Evolutionary conservation across 805 yeast genomes (phyloP).

Genomic region (Candida saitoana): DNA sequence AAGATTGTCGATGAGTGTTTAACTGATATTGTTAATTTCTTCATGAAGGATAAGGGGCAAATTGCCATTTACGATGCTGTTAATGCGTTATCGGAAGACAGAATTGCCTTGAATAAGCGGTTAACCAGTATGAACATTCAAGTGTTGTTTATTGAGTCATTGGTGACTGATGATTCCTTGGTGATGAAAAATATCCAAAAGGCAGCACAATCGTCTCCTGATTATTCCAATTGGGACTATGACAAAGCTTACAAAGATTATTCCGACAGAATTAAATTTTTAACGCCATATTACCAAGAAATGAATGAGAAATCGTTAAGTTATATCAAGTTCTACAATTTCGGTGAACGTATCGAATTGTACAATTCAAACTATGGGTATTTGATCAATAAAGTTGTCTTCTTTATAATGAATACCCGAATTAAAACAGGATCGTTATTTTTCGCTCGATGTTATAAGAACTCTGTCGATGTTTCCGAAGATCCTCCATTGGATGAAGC

Average conservation of each 20-base stretch:
- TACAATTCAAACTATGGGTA: conserved; percentile 85
- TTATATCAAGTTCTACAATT: conserved; percentile 83
- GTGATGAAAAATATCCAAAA: conserved; percentile 67
- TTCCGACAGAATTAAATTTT: conserved; percentile 61
- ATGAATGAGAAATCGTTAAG: conserved; percentile 51
- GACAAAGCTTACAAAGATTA: conserved; percentile 75
- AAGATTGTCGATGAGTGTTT: conserved; percentile 61
- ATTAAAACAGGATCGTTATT: conserved; percentile 87
- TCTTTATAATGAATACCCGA: conserved; percentile 85
- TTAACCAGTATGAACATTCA: conserved; percentile 62
- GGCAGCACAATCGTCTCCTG: conserved; percentile 85
- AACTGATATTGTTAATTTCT: conserved; percentile 65
- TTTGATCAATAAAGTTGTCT: conserved; percentile 83
- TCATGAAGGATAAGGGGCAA: conserved; percentile 78
- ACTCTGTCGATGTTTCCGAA: conserved; percentile 55
- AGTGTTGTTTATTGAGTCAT: conserved; percentile 82
- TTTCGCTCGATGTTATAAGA: conserved; percentile 75
- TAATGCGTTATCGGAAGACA: conserved; percentile 69
- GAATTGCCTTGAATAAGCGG: conserved; percentile 52
- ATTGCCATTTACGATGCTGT: conserved; percentile 96
- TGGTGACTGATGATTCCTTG: conserved; percentile 68
- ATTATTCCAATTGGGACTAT: conserved; percentile 73
- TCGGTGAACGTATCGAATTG: conserved; percentile 78
- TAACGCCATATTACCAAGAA: conserved; percentile 69
- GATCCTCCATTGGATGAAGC: conserved; percentile 81